Conservation (phyloP, 1,139 yeast genomes). For the Fermentozyma sake region DNA sequence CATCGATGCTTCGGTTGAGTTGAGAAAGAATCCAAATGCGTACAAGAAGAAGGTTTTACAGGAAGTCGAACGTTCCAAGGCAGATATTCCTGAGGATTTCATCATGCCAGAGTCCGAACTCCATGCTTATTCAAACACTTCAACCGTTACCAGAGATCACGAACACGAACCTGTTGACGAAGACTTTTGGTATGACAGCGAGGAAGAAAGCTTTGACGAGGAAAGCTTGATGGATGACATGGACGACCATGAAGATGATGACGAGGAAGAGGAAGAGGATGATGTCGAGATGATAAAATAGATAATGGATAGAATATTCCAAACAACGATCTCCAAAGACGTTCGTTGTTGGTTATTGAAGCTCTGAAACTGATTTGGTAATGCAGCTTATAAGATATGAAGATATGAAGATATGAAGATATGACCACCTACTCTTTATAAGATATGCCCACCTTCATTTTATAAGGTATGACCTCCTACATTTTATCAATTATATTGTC, state of each 20-base stretch:
- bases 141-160: conserved; percentile 29
- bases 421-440: no score
- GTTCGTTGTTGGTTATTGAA: no score
- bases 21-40: conserved; percentile 77
- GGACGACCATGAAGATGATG: conserved; percentile 54
- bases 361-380: no score
- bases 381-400: no score
- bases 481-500: no score
- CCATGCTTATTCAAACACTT: conserved; percentile 55
- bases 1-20: conserved; percentile 92
- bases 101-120: conserved; percentile 65
- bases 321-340: no score
- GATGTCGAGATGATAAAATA: conserved; percentile 40
- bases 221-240: conserved; percentile 50
- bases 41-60: conserved; percentile 74
- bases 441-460: no score
- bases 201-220: conserved; percentile 49
- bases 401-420: no score
- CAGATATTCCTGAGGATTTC: conserved; percentile 82
- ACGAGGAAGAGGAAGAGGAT: conserved; percentile 49
- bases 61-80: conserved; percentile 81
- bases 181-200: conserved; percentile 80
- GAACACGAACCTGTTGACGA: conserved; percentile 74
- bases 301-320: no score
- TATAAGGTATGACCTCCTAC: no score